A percentile compares a stretch with the other conserved stretches of the same genome.
Conservation (phyloP, 768 basidiomycete genomes). For the Cyclocybe cylindracea region DNA sequence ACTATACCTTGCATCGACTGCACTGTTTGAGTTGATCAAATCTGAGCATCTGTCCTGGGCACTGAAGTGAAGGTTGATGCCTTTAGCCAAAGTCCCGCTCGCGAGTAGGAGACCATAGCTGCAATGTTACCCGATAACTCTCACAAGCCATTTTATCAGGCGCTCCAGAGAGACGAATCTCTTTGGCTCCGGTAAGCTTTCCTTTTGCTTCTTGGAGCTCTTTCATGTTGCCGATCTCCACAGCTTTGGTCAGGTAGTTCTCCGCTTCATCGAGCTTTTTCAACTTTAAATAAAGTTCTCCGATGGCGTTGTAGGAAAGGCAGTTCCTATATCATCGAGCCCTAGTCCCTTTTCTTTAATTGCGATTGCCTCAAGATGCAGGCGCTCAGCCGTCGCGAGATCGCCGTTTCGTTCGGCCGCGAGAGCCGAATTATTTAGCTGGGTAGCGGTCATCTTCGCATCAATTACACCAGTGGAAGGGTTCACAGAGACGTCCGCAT, state of each 20-base stretch:
- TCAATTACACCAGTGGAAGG: background rate
- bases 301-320: constrained; percentile 33
- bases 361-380: constrained; percentile 30
- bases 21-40: constrained; percentile 7
- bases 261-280: constrained; percentile 37
- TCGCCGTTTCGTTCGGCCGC: background rate
- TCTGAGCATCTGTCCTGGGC: constrained; percentile 5
- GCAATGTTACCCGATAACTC: constrained; percentile 3
- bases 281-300: constrained; percentile 34
- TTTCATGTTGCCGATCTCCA: constrained; percentile 19
- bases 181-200: constrained; percentile 27
- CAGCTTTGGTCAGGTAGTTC: constrained; percentile 32
- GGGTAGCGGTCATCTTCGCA: background rate
- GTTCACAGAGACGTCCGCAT: background rate
- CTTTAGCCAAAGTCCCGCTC: background rate
- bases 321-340: constrained; percentile 21
- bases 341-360: constrained; percentile 25
- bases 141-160: constrained; percentile 10
- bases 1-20: constrained; percentile 9
- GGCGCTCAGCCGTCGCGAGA: constrained; percentile 23
- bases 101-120: background rate
- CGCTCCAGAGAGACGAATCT: constrained; percentile 14
- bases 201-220: constrained; percentile 35
- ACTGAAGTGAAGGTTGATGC: background rate
- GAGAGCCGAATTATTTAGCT: constrained; percentile 6